Conservation (phyloP, 371 early-diverging fungal genomes). For the Mortierella sp. region DNA sequence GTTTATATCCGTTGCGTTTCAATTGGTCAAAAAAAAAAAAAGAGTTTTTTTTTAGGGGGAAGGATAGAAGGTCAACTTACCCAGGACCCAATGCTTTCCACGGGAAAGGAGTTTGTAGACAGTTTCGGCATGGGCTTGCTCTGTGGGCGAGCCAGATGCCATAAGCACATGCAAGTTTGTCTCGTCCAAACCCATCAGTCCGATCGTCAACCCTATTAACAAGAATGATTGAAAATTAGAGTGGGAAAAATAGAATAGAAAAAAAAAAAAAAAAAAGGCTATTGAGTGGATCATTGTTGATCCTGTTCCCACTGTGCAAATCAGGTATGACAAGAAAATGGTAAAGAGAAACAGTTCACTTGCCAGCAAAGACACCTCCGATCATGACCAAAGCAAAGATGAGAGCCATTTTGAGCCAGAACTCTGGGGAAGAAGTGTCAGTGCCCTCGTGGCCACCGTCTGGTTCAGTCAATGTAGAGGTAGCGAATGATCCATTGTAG, state of each 20-base stretch:
- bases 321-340: neutral
- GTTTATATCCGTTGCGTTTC: neutral
- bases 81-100: constrained; percentile 84
- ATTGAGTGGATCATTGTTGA: too few relatives aligned
- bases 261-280: too few relatives aligned
- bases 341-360: constrained; percentile 7
- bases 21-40: neutral
- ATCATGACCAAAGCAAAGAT: constrained; percentile 40
- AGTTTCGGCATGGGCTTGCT: constrained; percentile 74
- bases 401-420: constrained; percentile 59
- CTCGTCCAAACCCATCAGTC: constrained; percentile 80
- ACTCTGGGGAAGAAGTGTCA: constrained; percentile 40
- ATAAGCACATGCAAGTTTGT: neutral
- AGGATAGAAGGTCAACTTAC: too few relatives aligned
- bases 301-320: too few relatives aligned
- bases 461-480: neutral
- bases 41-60: neutral
- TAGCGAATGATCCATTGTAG: neutral
- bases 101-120: constrained; percentile 77
- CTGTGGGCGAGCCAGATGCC: constrained; percentile 54
- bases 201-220: constrained; percentile 90
- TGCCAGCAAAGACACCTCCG: constrained; percentile 51
- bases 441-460: constrained; percentile 7
- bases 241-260: too few relatives aligned
- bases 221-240: neutral